Conservation (phyloP, 2,329 filamentous ascomycete species). For the Cladosporium sp. region DNA sequence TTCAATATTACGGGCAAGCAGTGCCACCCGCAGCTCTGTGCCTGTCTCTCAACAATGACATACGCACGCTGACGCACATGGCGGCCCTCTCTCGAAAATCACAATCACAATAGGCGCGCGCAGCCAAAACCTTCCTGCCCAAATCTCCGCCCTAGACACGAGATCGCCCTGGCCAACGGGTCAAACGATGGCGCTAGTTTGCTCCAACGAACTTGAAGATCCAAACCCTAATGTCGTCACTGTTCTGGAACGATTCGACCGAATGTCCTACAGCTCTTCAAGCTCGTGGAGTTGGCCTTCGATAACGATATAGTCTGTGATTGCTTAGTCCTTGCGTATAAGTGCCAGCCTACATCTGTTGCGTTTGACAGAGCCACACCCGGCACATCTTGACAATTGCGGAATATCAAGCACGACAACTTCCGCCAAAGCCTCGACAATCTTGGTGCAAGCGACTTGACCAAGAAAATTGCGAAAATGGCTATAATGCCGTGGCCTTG, state of each 20-base stretch:
- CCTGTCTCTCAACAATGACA: slow-evolving; percentile 8
- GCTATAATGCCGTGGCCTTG: too few species aligned
- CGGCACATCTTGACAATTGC: too few species aligned
- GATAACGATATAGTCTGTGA: too few species aligned
- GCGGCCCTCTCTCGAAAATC: slow-evolving; percentile 5
- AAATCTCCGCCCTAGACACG: slow-evolving; percentile 2
- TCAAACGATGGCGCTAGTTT: not conserved
- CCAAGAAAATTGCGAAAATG: too few species aligned
- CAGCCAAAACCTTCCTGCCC: slow-evolving; percentile 4
- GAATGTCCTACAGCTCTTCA: not conserved
- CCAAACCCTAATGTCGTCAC: slow-evolving; percentile 1
- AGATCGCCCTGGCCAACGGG: slow-evolving; percentile 5
- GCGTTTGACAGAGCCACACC: too few species aligned
- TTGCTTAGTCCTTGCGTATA: too few species aligned
- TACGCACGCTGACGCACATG: slow-evolving; percentile 14
- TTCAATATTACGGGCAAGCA: not conserved
- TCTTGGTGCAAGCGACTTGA: too few species aligned
- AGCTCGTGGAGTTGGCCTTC: not conserved
- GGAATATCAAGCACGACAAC: too few species aligned
- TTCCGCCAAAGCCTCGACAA: too few species aligned
- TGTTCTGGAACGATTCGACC: not conserved
- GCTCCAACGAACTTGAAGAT: slow-evolving; percentile 1
- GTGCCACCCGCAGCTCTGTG: not conserved
- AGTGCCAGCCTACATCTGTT: too few species aligned
- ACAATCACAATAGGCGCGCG: slow-evolving; percentile 1